A percentile compares a stretch with the other conserved stretches of the same genome.
These are phyloP conservation scores for Xylariaceae sp. DNA, from an alignment of 2,329 filamentous ascomycete genomes.

Conservation along the genomic window DNA sequence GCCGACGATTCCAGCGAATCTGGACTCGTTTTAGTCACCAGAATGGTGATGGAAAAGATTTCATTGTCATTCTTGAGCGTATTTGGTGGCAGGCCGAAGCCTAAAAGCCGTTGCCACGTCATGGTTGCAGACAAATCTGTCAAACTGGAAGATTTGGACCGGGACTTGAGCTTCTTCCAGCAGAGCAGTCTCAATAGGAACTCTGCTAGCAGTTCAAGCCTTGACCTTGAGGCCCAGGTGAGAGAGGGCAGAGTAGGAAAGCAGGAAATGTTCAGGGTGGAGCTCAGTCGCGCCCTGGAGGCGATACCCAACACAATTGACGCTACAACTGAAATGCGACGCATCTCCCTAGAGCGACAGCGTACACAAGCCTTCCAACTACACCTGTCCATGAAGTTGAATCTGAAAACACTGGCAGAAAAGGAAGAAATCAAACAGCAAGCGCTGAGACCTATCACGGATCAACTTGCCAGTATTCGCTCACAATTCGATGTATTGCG, in stretches of 20 bases:
- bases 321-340: no score
- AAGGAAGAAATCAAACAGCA: no score
- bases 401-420: no score
- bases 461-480: no score
- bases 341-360: no score
- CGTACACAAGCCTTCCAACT: no score
- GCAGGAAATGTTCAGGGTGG: constrained; percentile 2
- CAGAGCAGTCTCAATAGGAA: constrained; percentile 1
- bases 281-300: constrained; percentile 1
- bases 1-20: neutral
- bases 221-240: neutral
- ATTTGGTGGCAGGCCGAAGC: neutral
- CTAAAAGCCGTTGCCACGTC: neutral
- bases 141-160: neutral
- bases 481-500: no score
- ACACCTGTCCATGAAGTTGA: no score
- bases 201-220: neutral
- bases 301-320: no score
- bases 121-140: neutral
- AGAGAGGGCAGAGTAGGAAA: neutral
- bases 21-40: neutral
- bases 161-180: neutral
- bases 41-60: neutral
- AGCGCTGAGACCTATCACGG: no score
- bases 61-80: neutral